These are phyloP conservation scores for Hyaloscypha variabilis DNA, from an alignment of 495 filamentous ascomycete species.

Conservation along the genomic window DNA sequence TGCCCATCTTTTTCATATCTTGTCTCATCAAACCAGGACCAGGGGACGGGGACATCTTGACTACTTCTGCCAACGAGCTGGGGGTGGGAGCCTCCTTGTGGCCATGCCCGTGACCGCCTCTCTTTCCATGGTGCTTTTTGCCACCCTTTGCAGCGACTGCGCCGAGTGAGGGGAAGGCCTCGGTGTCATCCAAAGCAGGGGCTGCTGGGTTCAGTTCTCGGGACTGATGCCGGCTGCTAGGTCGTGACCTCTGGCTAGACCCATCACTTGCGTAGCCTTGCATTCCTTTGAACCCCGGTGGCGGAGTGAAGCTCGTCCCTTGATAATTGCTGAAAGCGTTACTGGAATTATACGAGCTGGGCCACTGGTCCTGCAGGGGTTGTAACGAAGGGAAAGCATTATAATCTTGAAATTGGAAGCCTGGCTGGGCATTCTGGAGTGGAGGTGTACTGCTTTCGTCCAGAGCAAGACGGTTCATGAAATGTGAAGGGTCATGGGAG, in stretches of 20 bases:
- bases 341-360: constrained; percentile 46
- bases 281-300: constrained; percentile 61
- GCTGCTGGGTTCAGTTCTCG: constrained; percentile 67
- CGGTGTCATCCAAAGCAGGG: constrained; percentile 86
- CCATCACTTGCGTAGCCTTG: constrained; percentile 55
- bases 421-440: constrained; percentile 52
- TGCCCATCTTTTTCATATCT: constrained; percentile 51
- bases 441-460: constrained; percentile 65
- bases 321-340: constrained; percentile 48
- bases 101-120: constrained; percentile 73
- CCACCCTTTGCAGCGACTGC: constrained; percentile 74
- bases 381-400: constrained; percentile 84
- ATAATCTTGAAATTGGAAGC: constrained; percentile 85
- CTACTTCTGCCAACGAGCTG: constrained; percentile 89
- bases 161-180: constrained; percentile 93
- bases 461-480: constrained; percentile 69
- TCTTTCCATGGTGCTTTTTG: constrained; percentile 91
- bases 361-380: constrained; percentile 64
- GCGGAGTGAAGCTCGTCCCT: constrained; percentile 54
- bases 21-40: constrained; percentile 47
- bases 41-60: constrained; percentile 89
- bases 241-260: constrained; percentile 77
- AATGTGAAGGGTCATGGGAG: constrained; percentile 89
- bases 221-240: constrained; percentile 69
- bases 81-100: constrained; percentile 70